Conservation (phyloP, 805 yeast species). For the Saccharomycopsis capsularis region DNA sequence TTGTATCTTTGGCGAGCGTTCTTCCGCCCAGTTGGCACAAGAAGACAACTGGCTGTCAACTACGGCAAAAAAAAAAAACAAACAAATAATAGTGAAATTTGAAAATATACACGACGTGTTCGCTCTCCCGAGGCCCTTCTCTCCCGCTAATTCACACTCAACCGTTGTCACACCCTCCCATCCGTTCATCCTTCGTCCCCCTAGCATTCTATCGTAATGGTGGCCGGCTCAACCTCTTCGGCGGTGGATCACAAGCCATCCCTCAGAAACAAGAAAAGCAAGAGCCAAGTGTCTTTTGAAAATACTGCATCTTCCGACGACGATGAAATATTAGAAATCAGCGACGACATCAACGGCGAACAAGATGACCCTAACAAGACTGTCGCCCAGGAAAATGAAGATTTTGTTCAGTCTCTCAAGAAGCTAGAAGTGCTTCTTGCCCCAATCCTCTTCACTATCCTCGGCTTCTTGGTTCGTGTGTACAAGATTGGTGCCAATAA, state of each 20-base stretch:
- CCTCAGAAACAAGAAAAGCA: neutral
- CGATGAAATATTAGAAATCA: neutral
- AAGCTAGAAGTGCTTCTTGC: conserved; percentile 33
- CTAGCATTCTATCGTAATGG: too few relatives aligned
- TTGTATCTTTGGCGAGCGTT: too few relatives aligned
- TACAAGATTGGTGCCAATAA: conserved; percentile 65
- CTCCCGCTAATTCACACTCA: too few relatives aligned
- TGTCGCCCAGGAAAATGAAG: conserved; percentile 9
- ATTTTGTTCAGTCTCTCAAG: conserved; percentile 6
- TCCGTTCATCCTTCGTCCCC: too few relatives aligned
- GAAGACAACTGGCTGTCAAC: too few relatives aligned
- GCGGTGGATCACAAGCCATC: neutral
- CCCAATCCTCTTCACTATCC: conserved; percentile 58
- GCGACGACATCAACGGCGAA: neutral
- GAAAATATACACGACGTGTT: too few relatives aligned
- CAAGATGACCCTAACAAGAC: conserved; percentile 12
- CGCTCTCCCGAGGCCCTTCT: too few relatives aligned
- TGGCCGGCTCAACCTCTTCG: neutral
- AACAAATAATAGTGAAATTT: too few relatives aligned
- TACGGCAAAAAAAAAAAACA: too few relatives aligned
- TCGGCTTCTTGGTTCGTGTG: conserved; percentile 70
- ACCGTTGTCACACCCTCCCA: too few relatives aligned
- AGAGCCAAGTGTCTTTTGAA: neutral
- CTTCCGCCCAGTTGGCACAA: too few relatives aligned
- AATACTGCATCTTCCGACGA: neutral